Evolutionary conservation across 768 basidiomycete species (phyloP), one percentile per base, ranked within the genome.

Genomic region (Cyathus striatus): DNA sequence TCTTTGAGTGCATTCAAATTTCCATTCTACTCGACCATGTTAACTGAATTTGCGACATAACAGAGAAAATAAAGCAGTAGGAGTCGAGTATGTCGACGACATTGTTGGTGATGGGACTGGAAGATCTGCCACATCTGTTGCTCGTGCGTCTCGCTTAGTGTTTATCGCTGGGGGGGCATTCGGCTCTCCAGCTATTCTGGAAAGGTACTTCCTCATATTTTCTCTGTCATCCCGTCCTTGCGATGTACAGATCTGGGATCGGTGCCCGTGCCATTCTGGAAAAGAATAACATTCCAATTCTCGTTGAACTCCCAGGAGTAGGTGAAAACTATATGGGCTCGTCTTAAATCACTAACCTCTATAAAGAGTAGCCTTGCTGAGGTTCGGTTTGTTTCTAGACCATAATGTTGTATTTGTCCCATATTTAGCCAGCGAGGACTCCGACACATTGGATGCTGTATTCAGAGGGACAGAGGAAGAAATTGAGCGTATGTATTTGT

Each of bases 281-380:
- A 30, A 62, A 60, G 24, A 61, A 74, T 40, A 67, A 66, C 9
- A 72, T 90, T 23, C 50, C 60, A 5, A 64, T 69, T 45, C 40
- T 78, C 22, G 69, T 85, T 12, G 78, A 86, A 41, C 73, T 90
- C 13, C 84, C 86, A 1, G 83, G 82, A 14, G 88, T 93, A 0
- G 88, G 89, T 7, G 81, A 84, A 54, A 76, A 87, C 48, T 79
- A 76, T 41, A 68, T 72, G 49, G 79, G 78, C 74, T 7, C 7
- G 27, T 30, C n/a, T 30, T 30, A 30, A 30, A 30, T 30, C 9
- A 9, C 35, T 23, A 20, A 2, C 24, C 32, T n/a, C n/a, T n/a
- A n/a, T n/a, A n/a, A n/a, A n/a, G n/a, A n/a, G n/a, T n/a, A n/a
- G n/a, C 30, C 20, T 18, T 26, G 18, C 10, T 25, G 5, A 30